Conservation (phyloP, 306 rosid genomes). For the Prunus mongolica region DNA sequence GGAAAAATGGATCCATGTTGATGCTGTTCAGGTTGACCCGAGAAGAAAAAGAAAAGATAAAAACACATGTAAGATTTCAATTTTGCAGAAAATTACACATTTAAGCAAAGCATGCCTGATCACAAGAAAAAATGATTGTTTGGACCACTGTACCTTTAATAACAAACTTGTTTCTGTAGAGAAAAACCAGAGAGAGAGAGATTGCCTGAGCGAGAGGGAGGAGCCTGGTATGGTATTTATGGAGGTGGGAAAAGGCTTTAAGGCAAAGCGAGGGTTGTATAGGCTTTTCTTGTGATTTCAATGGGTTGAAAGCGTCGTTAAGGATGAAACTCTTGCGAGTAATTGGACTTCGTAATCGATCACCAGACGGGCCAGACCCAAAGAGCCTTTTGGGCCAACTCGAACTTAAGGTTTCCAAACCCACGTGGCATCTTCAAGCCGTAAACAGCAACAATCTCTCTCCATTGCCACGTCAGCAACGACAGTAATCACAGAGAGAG, state of each 20-base stretch:
- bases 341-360: too few relatives aligned
- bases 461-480: not conserved
- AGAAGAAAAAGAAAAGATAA: not conserved
- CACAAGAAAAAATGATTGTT: too few relatives aligned
- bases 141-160: slow-evolving; percentile 3
- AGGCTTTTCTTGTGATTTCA: not conserved
- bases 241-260: not conserved
- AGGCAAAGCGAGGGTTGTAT: not conserved
- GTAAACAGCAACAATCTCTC: too few relatives aligned
- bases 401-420: not conserved
- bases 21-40: slow-evolving; percentile 25
- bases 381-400: too few relatives aligned
- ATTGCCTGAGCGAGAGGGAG: not conserved
- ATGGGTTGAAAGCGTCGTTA: not conserved
- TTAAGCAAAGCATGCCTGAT: not conserved
- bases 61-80: not conserved
- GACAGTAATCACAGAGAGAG: not conserved
- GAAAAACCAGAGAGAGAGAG: not conserved
- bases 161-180: not conserved
- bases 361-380: too few relatives aligned
- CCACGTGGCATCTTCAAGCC: not conserved
- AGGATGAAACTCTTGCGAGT: too few relatives aligned
- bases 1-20: slow-evolving; percentile 29
- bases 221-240: slow-evolving; percentile 11
- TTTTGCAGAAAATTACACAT: not conserved